Evolutionary conservation across 2,329 filamentous ascomycete genomes (phyloP), one percentile per base, ranked within the genome.

Genomic region (Pestalotiopsis sp.): DNA sequence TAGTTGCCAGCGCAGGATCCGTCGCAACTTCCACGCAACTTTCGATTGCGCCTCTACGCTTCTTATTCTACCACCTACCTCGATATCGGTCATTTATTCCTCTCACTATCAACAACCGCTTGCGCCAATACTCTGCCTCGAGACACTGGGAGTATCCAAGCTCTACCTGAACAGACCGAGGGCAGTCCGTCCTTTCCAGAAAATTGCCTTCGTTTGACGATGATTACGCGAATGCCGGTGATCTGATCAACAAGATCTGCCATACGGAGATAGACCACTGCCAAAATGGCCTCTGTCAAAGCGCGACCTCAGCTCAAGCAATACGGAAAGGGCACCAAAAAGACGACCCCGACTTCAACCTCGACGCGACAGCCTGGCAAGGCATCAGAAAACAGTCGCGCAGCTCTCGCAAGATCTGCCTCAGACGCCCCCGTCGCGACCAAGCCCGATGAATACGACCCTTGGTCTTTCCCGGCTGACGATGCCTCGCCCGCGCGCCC

Each of bases 271-370:
- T 36, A 52, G 3, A 52, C 27, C 31, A 56, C n/a, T 70, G 64
- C 23, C 20, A 70, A 27, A 31, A 78, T 78, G 76, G 72, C 71
- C 9, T 70, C 64, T 27, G 68, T 72, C 27, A 71, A 73, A 68
- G 72, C 72, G 66, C 56, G 36, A 40, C 70, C 72, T 72, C 75
- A 73, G 68, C 76, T 74, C 72, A 62, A 62, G 59, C 31, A 36
- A 20, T 78, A 78, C 70, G 77, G 75, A 58, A 78, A 76, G 66
- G 66, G 68, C 23, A 45, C 71, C 17, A 68, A 36, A 56, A 66
- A 45, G n/a, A 49, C 11, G 36, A 12, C 65, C 3, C 7, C 31
- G 31, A 36, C 31, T 36, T 36, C 31, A 6, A 41, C n/a, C 17
- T 23, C 40, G n/a, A 17, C 56, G 23, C 65, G 56, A 40, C 38